Evolutionary conservation across 805 yeast genomes (phyloP), one percentile per base, ranked within the genome.

Genomic region (Blastobotrys robertii): DNA sequence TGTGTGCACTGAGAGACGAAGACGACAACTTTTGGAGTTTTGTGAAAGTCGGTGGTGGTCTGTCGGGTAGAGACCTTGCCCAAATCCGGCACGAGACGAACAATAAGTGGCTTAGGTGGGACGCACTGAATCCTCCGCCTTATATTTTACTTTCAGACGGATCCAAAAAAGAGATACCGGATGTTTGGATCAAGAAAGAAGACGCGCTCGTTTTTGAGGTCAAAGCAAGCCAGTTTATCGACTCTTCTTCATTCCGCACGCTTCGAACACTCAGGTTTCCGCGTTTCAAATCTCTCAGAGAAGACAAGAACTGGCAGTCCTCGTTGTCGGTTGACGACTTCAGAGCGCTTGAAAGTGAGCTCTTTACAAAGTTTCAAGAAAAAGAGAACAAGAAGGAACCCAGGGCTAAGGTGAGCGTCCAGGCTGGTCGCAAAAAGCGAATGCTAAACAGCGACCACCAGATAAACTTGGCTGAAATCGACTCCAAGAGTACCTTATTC

Each of bases 31-130:
- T 77, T 55, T 63, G 74, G 42, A 75, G 90, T 12, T 81, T 90
- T 46, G 81, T 94, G 53, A 70, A 74, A 14, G 82, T 88, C 37
- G 90, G 94, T 1, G 86, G 88, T 55, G 97, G 97, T 1, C 76
- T 90, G 45, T 73, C 84, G 8, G 60, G 65, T 1, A 73, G 70
- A 1, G 88, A 82, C 44, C 80, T 72, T 46, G 71, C 72, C 29
- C 67, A 66, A 37, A 78, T 92, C 32, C 74, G 74, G 33, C 65
- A 74, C 14, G 45, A 64, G 7, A 76, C 92, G 0, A 59, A 68
- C 34, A 79, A 77, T 1, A 72, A 76, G 47, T 84, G 95, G 94
- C 64, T 63, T 1, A 58, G 64, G 14, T 67, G 60, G 44, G 63
- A 67, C 6, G 54, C 54, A 2, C 50, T 49, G 0, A 53, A 59